These are phyloP conservation scores for Podaxis mareebaensis DNA, from an alignment of 768 basidiomycete species.

Conservation along the genomic window DNA sequence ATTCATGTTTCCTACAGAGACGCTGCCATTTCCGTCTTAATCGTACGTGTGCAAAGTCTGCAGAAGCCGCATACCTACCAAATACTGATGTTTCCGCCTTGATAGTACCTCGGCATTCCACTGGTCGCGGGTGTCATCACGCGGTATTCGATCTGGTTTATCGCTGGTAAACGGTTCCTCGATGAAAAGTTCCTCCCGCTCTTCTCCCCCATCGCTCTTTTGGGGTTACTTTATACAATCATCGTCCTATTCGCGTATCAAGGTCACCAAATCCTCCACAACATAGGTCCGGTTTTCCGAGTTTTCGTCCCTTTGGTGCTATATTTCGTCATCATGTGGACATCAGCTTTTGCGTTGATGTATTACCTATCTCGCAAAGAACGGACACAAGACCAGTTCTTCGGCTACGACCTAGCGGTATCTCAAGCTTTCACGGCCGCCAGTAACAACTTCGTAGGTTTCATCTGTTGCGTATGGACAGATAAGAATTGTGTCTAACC, in stretches of 20 bases:
- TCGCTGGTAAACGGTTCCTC: conserved; percentile 50
- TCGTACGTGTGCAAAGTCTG: conserved; percentile 46
- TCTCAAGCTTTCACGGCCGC: conserved; percentile 80
- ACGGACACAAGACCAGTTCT: conserved; percentile 18
- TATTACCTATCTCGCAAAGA: conserved; percentile 45
- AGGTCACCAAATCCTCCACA: conserved; percentile 67
- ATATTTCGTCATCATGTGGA: conserved; percentile 82
- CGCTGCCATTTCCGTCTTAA: conserved; percentile 68
- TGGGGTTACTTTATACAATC: conserved; percentile 83
- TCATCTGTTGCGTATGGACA: neutral
- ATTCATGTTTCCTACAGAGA: conserved; percentile 56
- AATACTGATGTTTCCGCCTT: neutral
- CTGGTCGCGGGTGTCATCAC: conserved; percentile 72
- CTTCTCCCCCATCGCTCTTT: conserved; percentile 67
- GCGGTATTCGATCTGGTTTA: conserved; percentile 50
- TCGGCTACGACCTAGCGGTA: conserved; percentile 71
- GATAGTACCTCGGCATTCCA: conserved; percentile 82
- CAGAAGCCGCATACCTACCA: neutral
- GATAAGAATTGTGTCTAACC: neutral
- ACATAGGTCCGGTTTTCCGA: conserved; percentile 77
- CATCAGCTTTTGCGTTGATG: conserved; percentile 49
- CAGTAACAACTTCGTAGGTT: conserved; percentile 73
- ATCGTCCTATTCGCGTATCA: conserved; percentile 74
- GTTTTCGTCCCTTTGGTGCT: conserved; percentile 78
- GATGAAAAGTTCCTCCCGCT: conserved; percentile 60